Percentiles rank a stretch among this genome's conserved stretches.
Conservation (phyloP, 345 rosid species). For the Lepidium aucheri region DNA sequence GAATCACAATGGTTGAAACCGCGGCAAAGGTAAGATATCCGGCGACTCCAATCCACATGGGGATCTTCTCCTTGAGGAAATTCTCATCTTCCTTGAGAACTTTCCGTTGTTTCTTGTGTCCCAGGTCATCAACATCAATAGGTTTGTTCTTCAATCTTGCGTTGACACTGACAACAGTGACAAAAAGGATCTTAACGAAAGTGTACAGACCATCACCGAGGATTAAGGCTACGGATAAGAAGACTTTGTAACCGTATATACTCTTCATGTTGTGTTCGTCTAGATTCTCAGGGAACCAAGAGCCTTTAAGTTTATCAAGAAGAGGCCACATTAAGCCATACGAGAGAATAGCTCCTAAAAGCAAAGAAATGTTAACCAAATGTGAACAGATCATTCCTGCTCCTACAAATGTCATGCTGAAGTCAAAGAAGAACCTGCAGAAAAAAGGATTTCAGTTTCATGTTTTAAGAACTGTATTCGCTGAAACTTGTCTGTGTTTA, state of each 20-base stretch:
- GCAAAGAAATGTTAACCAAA: slow-evolving; percentile 76
- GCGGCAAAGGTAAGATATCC: slow-evolving; percentile 56
- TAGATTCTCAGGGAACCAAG: slow-evolving; percentile 59
- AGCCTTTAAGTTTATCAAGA: slow-evolving; percentile 54
- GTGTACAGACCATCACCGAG: slow-evolving; percentile 94
- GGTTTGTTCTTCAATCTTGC: slow-evolving; percentile 37
- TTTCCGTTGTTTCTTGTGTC: slow-evolving; percentile 20
- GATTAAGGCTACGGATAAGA: slow-evolving; percentile 72
- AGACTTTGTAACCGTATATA: slow-evolving; percentile 92
- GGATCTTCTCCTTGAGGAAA: slow-evolving; percentile 66
- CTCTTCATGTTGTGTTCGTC: slow-evolving; percentile 79
- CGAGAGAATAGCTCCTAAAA: slow-evolving; percentile 77
- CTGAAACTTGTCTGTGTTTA: background rate
- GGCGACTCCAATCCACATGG: slow-evolving; percentile 55
- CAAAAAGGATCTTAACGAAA: slow-evolving; percentile 51
- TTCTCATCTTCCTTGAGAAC: slow-evolving; percentile 47
- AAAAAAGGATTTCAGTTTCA: background rate
- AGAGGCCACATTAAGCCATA: slow-evolving; percentile 92
- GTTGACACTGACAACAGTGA: slow-evolving; percentile 43
- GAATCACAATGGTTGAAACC: slow-evolving; percentile 53
- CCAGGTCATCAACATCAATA: slow-evolving; percentile 16
- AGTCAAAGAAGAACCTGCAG: slow-evolving; percentile 79
- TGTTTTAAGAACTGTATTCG: background rate
- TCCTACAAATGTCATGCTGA: slow-evolving; percentile 75
- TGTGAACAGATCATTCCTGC: slow-evolving; percentile 96